Evolutionary conservation across 257 asterid species (phyloP).

Genomic region (Anisodus acutangulus): DNA sequence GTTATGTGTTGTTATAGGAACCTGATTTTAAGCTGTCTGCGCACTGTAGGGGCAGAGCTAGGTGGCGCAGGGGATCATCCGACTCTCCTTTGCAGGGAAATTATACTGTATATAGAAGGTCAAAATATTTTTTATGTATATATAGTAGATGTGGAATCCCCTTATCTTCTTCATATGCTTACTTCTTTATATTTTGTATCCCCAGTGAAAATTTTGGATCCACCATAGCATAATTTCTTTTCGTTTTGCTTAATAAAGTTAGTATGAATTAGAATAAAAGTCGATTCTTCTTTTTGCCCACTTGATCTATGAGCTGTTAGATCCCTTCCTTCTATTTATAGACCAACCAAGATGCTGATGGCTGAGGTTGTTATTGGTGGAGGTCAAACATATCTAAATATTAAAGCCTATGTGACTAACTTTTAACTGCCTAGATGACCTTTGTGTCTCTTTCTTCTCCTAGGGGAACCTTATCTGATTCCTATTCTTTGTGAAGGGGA

Average conservation of each 20-base stretch:
- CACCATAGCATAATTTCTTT: not conserved
- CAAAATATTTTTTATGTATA: not conserved
- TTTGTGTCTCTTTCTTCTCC: slow-evolving; percentile 30
- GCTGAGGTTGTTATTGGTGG: slow-evolving; percentile 38
- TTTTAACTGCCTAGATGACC: slow-evolving; percentile 38
- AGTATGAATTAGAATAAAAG: not conserved
- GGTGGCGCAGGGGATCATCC: not conserved
- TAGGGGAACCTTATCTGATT: slow-evolving; percentile 36
- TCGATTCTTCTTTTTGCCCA: not conserved
- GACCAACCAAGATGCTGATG: slow-evolving; percentile 43
- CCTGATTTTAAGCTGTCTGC: not conserved
- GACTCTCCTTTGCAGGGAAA: not conserved
- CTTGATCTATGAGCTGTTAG: slow-evolving; percentile 22
- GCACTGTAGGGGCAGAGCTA: not conserved
- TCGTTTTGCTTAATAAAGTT: not conserved
- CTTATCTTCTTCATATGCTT: not conserved
- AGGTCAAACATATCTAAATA: slow-evolving; percentile 19
- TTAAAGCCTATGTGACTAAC: slow-evolving; percentile 32
- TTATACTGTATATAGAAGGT: not conserved
- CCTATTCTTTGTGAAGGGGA: too few species aligned
- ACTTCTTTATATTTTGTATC: not conserved
- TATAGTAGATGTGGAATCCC: not conserved
- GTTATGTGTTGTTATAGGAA: not conserved
- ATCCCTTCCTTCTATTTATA: slow-evolving; percentile 30
- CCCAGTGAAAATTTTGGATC: not conserved